Percentiles rank a stretch among this genome's conserved stretches.
Conservation (phyloP, 768 basidiomycete species). For the Tephrocybe sp. region DNA sequence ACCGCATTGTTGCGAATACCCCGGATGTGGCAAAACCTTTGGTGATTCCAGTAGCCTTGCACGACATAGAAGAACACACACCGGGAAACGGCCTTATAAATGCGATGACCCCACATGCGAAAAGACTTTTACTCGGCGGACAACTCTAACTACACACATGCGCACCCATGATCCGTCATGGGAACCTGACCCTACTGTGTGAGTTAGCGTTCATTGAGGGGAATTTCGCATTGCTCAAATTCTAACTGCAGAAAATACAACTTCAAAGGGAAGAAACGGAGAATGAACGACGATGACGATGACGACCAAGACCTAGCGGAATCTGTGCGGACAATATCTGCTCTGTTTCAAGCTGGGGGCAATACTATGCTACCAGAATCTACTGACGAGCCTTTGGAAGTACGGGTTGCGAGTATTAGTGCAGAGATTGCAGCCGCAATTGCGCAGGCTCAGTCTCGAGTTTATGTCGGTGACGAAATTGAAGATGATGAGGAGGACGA, state of each 20-base stretch:
- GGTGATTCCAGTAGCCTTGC: slow-evolving; percentile 91
- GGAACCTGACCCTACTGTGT: slow-evolving; percentile 86
- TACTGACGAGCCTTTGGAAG: slow-evolving; percentile 54
- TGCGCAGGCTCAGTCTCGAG: slow-evolving; percentile 67
- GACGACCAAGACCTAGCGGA: slow-evolving; percentile 69
- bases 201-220: slow-evolving; percentile 28
- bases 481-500: slow-evolving; percentile 49
- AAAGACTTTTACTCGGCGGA: slow-evolving; percentile 86
- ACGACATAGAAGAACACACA: slow-evolving; percentile 87
- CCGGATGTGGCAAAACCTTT: slow-evolving; percentile 84
- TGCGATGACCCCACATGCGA: slow-evolving; percentile 82
- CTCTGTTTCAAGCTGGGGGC: slow-evolving; percentile 56
- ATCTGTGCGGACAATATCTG: slow-evolving; percentile 74
- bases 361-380: slow-evolving; percentile 27
- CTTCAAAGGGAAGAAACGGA: slow-evolving; percentile 73
- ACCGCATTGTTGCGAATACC: slow-evolving; percentile 89
- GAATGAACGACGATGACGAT: slow-evolving; percentile 49
- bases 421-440: slow-evolving; percentile 81
- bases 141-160: slow-evolving; percentile 86
- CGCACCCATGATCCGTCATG: slow-evolving; percentile 82
- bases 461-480: slow-evolving; percentile 47
- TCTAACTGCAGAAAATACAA: slow-evolving; percentile 60
- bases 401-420: slow-evolving; percentile 73
- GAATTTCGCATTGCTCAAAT: slow-evolving; percentile 2
- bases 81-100: slow-evolving; percentile 83